Evolutionary conservation across 139 green algal genomes (phyloP).

Genomic region (Ulvella scutata): DNA sequence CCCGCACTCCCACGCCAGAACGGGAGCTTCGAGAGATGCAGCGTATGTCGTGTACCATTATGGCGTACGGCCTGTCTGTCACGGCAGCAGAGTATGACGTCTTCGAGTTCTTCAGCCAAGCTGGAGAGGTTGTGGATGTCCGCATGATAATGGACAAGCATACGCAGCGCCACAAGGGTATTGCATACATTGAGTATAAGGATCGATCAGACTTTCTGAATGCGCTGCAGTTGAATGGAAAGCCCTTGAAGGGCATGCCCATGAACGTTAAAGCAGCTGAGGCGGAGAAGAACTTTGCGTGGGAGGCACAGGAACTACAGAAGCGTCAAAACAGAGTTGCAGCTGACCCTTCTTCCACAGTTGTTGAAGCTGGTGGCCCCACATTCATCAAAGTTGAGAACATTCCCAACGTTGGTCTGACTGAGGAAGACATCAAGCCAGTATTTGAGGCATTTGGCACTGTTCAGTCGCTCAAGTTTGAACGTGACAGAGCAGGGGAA

Average conservation of each 20-base stretch:
- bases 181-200: constrained; percentile 93
- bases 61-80: constrained; percentile 75
- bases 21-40: constrained; percentile 50
- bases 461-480: constrained; percentile 40
- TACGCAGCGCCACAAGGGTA: constrained; percentile 77
- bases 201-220: constrained; percentile 57
- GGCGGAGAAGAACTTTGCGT: constrained; percentile 90
- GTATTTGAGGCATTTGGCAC: constrained; percentile 77
- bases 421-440: constrained; percentile 53
- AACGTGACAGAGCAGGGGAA: background rate
- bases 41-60: constrained; percentile 69
- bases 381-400: constrained; percentile 2
- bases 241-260: constrained; percentile 60
- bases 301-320: constrained; percentile 62
- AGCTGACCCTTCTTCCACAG: constrained; percentile 1
- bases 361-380: background rate
- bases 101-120: constrained; percentile 67
- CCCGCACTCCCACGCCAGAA: background rate
- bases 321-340: constrained; percentile 16
- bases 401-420: background rate
- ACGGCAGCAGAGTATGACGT: constrained; percentile 71
- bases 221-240: constrained; percentile 68
- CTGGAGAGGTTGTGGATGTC: constrained; percentile 69
- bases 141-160: constrained; percentile 85
- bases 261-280: constrained; percentile 91